phyloP scores from a whole-genome alignment of 2,329 filamentous ascomycete species.

The Sclerotiophoma versabilis region DNA sequence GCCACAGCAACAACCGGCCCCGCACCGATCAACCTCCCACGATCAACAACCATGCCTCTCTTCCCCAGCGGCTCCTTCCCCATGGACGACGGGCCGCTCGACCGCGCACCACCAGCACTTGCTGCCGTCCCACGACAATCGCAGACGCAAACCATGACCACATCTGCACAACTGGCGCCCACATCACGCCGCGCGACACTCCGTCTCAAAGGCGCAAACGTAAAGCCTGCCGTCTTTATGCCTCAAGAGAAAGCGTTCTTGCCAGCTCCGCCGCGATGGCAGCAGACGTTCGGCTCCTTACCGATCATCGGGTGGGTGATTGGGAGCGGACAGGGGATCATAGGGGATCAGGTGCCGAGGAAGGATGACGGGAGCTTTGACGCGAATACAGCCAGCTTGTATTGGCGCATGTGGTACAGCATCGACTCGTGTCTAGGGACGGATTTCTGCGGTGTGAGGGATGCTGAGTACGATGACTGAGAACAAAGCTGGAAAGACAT shows the following conservation, averaged over 20 bases:
- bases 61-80: slow-evolving; percentile 35
- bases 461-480: slow-evolving; percentile 54
- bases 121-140: slow-evolving; percentile 45
- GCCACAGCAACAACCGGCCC: slow-evolving; percentile 38
- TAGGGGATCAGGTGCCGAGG: slow-evolving; percentile 76
- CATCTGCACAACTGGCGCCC: slow-evolving; percentile 29
- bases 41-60: slow-evolving; percentile 26
- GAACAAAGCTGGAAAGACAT: background rate
- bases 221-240: slow-evolving; percentile 49
- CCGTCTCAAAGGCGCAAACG: slow-evolving; percentile 44
- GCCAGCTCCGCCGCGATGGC: slow-evolving; percentile 52
- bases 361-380: slow-evolving; percentile 80
- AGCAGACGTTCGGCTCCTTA: slow-evolving; percentile 55
- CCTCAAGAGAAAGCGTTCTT: slow-evolving; percentile 57
- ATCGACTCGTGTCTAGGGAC: slow-evolving; percentile 64
- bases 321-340: slow-evolving; percentile 63
- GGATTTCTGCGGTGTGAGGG: slow-evolving; percentile 67
- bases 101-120: slow-evolving; percentile 16
- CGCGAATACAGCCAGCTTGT: slow-evolving; percentile 67
- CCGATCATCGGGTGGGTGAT: slow-evolving; percentile 58
- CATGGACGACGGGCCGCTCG: slow-evolving; percentile 23
- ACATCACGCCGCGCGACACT: slow-evolving; percentile 34
- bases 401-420: slow-evolving; percentile 67
- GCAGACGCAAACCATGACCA: slow-evolving; percentile 22
- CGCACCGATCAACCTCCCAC: slow-evolving; percentile 21